These are phyloP conservation scores for Backusella westeae DNA, from an alignment of 192 early-diverging fungal species.

Conservation along the genomic window DNA sequence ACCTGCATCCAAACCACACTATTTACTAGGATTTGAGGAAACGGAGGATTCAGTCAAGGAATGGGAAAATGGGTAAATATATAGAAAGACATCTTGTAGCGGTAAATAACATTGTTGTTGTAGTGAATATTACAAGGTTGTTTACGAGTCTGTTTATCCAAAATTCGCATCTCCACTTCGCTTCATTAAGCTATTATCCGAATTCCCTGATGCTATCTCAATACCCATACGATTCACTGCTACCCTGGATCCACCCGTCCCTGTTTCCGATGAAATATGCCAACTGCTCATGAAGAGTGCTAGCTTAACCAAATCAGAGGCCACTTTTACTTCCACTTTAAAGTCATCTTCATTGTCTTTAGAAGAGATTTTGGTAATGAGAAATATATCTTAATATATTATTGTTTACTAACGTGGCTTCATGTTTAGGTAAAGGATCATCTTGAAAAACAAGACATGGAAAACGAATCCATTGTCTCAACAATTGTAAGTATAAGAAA, in stretches of 20 bases:
- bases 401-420: neutral
- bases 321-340: neutral
- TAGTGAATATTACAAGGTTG: slow-evolving; percentile 25
- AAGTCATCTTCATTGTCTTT: slow-evolving; percentile 6
- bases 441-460: neutral
- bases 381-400: neutral
- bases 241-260: slow-evolving; percentile 22
- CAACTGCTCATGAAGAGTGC: slow-evolving; percentile 21
- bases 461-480: neutral
- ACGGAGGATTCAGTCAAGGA: slow-evolving; percentile 19
- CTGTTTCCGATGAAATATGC: slow-evolving; percentile 21
- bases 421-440: neutral
- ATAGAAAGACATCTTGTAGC: too few relatives aligned
- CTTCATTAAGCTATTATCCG: slow-evolving; percentile 21
- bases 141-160: slow-evolving; percentile 16
- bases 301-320: neutral
- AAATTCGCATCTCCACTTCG: slow-evolving; percentile 17
- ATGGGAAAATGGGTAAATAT: slow-evolving; percentile 20
- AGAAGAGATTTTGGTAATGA: slow-evolving; percentile 24
- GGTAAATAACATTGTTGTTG: neutral
- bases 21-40: slow-evolving; percentile 29
- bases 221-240: slow-evolving; percentile 32
- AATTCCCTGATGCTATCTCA: slow-evolving; percentile 4
- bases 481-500: neutral
- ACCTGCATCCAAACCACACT: slow-evolving; percentile 18